These are phyloP conservation scores for Diaporthe humulicola DNA, from an alignment of 2,329 filamentous ascomycete genomes.

Conservation along the genomic window DNA sequence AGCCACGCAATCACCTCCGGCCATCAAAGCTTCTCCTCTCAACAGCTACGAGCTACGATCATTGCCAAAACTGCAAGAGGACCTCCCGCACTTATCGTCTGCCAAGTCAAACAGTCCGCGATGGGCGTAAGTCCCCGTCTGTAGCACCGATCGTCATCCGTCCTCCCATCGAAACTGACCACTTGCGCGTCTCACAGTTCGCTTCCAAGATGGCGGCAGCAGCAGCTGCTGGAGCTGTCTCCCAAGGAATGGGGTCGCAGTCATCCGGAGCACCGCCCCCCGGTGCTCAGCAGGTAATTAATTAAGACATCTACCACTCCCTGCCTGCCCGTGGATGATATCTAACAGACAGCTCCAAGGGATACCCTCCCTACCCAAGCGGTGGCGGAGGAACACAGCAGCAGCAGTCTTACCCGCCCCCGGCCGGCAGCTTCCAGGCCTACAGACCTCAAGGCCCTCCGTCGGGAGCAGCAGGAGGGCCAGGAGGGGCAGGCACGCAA, in stretches of 20 bases:
- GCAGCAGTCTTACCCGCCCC: constrained; percentile 3
- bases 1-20: constrained; percentile 6
- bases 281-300: not conserved
- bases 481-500: not conserved
- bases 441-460: not conserved
- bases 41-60: not conserved
- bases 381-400: not conserved
- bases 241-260: not conserved
- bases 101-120: not conserved
- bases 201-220: constrained; percentile 17
- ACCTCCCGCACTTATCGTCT: not conserved
- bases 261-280: not conserved
- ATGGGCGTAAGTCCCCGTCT: not conserved
- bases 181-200: not conserved
- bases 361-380: not conserved
- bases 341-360: not conserved
- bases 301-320: not conserved
- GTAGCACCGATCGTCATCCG: not conserved
- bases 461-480: not conserved
- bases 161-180: not conserved
- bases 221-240: not conserved
- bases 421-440: constrained; percentile 1
- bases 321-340: not conserved
- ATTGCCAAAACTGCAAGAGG: not conserved
- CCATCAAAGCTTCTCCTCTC: not conserved